Evolutionary conservation across 345 rosid genomes (phyloP), one percentile per base, ranked within the genome.

Genomic region (Pugionium dolabratum): DNA sequence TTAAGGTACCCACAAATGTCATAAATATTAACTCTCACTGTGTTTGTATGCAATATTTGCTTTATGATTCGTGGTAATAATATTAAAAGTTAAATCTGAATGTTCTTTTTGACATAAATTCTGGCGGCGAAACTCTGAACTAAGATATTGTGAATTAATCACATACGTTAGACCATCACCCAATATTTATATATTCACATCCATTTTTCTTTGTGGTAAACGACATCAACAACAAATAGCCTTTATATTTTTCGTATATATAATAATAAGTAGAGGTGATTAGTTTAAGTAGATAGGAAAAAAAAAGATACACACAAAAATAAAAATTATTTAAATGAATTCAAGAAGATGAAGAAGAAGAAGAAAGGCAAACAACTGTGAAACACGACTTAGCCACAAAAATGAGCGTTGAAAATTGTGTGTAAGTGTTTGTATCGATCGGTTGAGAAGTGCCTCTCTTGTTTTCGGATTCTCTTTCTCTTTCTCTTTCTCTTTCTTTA

Each of bases 391-490:
- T 62, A 11, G 41, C 71, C 77, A 27, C 71, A 54, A 57, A 44
- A 35, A 0, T 3, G 7, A 64, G 93, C 83, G 86, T 83, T 83
- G 86, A 85, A 83, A 73, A 59, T 59, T 44, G 84, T 71, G 83
- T 79, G 81, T 8, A 62, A 54, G 43, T 54, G 43, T 62, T 74
- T 60, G 50, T 26, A 72, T 43, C 7, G 59, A 72, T 89, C 81
- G 70, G 92, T 83, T 86, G 87, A 79, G 83, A 75, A 78, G 86
- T 78, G 85, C 82, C 78, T 82, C 77, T 82, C 83, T 79, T 77
- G 79, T 73, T 80, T 58, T 60, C 39, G 5, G 9, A 8, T 30
- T 26, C 26, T 54, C 29, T 72, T 43, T 44, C 63, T 50, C 48
- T 54, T 27, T 41, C 18, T 62, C 35, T 49, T 9, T 29, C n/a